Evolutionary conservation across 805 yeast species (phyloP).

Genomic region (Clavispora carvajalis): DNA sequence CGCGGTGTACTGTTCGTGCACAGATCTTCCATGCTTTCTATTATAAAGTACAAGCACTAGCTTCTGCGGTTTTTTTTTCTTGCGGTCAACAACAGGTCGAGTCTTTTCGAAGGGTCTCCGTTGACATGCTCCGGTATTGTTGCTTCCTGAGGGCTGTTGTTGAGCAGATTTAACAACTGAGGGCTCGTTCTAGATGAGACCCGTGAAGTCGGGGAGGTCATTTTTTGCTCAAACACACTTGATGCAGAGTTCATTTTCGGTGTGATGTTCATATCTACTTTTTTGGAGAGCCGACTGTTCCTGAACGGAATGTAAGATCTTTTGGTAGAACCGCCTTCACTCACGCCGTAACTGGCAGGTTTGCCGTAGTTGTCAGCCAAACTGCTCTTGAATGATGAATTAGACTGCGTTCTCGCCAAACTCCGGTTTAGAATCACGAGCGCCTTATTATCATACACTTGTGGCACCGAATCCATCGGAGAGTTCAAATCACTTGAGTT

Average conservation of each 20-base stretch:
- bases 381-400: conserved; percentile 70
- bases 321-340: conserved; percentile 15
- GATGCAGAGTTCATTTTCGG: conserved; percentile 14
- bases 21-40: neutral
- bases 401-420: conserved; percentile 68
- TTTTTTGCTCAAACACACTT: conserved; percentile 3
- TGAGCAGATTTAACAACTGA: neutral
- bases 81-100: conserved; percentile 12
- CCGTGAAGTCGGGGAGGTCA: neutral
- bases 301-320: conserved; percentile 41
- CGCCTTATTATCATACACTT: conserved; percentile 73
- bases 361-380: conserved; percentile 58
- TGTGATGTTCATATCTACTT: conserved; percentile 19
- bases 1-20: conserved; percentile 1
- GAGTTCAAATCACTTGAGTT: conserved; percentile 37
- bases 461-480: conserved; percentile 69
- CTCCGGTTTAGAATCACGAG: conserved; percentile 69
- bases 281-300: conserved; percentile 21
- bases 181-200: conserved; percentile 3
- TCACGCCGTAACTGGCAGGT: conserved; percentile 13
- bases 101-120: conserved; percentile 8
- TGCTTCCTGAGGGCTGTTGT: conserved; percentile 10
- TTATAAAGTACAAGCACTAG: neutral
- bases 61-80: conserved; percentile 8
- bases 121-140: conserved; percentile 7